phyloP scores from a whole-genome alignment of 768 basidiomycete genomes.

The Mycena polygramma region DNA sequence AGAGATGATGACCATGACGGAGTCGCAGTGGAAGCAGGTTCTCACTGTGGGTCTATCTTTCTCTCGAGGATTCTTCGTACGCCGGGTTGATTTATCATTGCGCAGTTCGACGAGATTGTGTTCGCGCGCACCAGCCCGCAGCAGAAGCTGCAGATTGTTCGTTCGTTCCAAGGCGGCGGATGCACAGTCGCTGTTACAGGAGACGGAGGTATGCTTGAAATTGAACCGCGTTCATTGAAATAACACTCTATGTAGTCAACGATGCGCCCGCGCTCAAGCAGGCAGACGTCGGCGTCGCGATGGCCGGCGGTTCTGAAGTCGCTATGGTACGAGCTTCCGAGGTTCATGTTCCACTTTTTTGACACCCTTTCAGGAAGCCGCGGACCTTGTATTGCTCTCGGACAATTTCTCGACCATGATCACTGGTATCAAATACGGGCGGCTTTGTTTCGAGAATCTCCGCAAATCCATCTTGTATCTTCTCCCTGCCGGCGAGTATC shows the following conservation, averaged over 20 bases:
- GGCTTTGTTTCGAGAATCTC: slow-evolving; percentile 74
- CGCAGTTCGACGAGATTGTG: slow-evolving; percentile 61
- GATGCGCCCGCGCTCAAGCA: slow-evolving; percentile 71
- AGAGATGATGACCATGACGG: slow-evolving; percentile 52
- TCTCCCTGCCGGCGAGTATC: slow-evolving; percentile 63
- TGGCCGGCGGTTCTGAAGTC: slow-evolving; percentile 67
- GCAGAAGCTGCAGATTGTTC: slow-evolving; percentile 76
- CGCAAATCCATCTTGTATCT: slow-evolving; percentile 68
- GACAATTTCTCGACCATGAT: slow-evolving; percentile 77
- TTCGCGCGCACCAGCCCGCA: slow-evolving; percentile 75
- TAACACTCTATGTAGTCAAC: slow-evolving; percentile 52
- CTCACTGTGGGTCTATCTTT: slow-evolving; percentile 35
- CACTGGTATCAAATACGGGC: slow-evolving; percentile 74
- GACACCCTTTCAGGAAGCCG: slow-evolving; percentile 55
- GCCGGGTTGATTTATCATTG: slow-evolving; percentile 33
- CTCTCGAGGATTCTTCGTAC: background rate
- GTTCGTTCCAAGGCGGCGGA: slow-evolving; percentile 64
- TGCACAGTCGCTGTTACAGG: slow-evolving; percentile 75
- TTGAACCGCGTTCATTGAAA: background rate
- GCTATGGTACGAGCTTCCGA: slow-evolving; percentile 47
- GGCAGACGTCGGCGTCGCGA: slow-evolving; percentile 73
- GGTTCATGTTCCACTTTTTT: background rate
- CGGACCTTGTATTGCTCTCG: slow-evolving; percentile 70
- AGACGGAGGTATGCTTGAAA: slow-evolving; percentile 57
- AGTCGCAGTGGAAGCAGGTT: slow-evolving; percentile 47